A percentile compares a stretch with the other conserved stretches of the same genome.
These are phyloP conservation scores for Marchantia paleacea DNA, from an alignment of 225 moss, liverwort and hornwort species.

Conservation along the genomic window DNA sequence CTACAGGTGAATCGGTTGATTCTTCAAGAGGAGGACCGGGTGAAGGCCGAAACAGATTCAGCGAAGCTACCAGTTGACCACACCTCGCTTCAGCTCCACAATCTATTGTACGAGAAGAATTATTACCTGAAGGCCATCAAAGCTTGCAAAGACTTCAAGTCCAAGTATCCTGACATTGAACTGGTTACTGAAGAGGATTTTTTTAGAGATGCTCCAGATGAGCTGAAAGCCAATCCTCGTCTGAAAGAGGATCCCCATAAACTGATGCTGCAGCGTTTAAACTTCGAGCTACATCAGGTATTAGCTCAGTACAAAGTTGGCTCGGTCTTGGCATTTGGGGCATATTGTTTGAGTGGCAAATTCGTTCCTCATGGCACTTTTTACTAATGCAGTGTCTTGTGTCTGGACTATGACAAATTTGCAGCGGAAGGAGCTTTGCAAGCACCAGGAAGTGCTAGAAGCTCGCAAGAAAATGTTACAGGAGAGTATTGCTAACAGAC, in stretches of 20 bases:
- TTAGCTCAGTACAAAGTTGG: not conserved
- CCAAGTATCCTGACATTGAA: constrained; percentile 89
- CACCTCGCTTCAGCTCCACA: constrained; percentile 91
- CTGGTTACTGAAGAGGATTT: constrained; percentile 81
- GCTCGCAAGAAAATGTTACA: constrained; percentile 82
- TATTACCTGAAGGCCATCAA: constrained; percentile 97
- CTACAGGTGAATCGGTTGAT: constrained; percentile 88
- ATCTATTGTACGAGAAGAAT: constrained; percentile 89
- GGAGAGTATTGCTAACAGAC: constrained; percentile 64
- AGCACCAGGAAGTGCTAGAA: constrained; percentile 74
- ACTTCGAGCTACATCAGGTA: constrained; percentile 91
- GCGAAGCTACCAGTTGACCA: constrained; percentile 96
- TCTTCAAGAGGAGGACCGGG: constrained; percentile 90
- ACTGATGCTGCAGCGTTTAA: constrained; percentile 87
- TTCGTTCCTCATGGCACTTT: not conserved
- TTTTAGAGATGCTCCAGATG: constrained; percentile 76
- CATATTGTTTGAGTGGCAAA: not conserved
- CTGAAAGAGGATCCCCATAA: constrained; percentile 73
- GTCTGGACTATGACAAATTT: not conserved
- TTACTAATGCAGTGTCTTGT: not conserved
- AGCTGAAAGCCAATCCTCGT: constrained; percentile 60
- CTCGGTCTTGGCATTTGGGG: not conserved
- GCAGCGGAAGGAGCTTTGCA: constrained; percentile 91
- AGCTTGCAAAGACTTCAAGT: constrained; percentile 91
- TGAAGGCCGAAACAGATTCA: constrained; percentile 86